Base-by-base conservation (phyloP, 1,284 basidiomycete genomes). In the Laetiporus sulphureus region DNA sequence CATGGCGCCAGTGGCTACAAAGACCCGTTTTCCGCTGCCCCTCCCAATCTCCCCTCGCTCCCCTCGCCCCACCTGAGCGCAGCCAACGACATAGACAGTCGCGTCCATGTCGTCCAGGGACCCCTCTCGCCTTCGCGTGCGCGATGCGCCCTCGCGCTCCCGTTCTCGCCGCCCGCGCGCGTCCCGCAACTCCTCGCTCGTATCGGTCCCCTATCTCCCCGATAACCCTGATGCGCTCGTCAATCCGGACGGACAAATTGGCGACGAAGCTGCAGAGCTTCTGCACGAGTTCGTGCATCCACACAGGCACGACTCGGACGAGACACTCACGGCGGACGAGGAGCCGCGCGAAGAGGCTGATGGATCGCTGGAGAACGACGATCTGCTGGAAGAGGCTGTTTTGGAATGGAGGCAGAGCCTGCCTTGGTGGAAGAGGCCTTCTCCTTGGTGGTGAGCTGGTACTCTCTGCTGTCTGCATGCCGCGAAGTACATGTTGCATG, bases 341-440 rank as follows among this genome's bases (percentile, higher is more conserved):
- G 30, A 31, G 25, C 8, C 8, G 25, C 7, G 8, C 8, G 8
- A 7, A 7, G 25, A 27, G 25, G 7, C 13, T 13, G 25, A 27
- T 13, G 25, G 25, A 7, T 8, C 8, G 8, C 7, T 36, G 4
- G 51, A 27, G 18, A 38, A 42, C 7, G 50, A 52, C 16, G 46
- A 56, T 16, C n/a, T n/a, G n/a, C n/a, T n/a, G n/a, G 60, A 60
- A n/a, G 60, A 59, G 32, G 36, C 32, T 3, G 25, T 30, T 11
- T 16, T 11, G 4, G 18, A 34, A 11, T 41, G 39, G 39, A 36
- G 38, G 24, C 16, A 32, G 40, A 53, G 36, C 8, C 36, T 42
- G 27, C 77, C 82, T 0, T 86, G 83, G 83, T 86, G 79, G 73
- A 82, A 65, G 58, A 63, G 70, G 36, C 83, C 84, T 5, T 81